Percentiles rank a stretch among this genome's conserved stretches.
Evolutionary conservation across 768 basidiomycete genomes (phyloP).

Genomic region (Mycena albidolilacea): DNA sequence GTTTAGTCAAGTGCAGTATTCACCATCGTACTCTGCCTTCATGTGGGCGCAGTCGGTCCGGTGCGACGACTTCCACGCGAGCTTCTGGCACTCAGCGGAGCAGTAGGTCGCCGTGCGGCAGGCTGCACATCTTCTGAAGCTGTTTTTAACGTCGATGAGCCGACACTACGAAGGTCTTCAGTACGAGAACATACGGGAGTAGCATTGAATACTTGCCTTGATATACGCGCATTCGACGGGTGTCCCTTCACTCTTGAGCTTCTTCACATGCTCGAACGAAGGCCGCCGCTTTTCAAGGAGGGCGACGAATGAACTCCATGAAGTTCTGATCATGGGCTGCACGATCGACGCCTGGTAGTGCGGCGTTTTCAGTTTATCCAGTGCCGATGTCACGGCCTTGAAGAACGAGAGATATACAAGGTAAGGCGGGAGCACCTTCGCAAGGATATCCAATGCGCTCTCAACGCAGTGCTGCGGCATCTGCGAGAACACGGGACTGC

Average conservation of each 20-base stretch:
- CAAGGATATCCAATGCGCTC: slow-evolving; percentile 46
- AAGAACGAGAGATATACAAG: slow-evolving; percentile 56
- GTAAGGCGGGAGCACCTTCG: slow-evolving; percentile 50
- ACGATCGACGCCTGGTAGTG: slow-evolving; percentile 37
- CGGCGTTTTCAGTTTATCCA: slow-evolving; percentile 43
- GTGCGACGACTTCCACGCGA: slow-evolving; percentile 55
- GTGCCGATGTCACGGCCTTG: slow-evolving; percentile 45
- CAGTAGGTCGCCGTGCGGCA: slow-evolving; percentile 54
- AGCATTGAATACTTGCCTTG: slow-evolving; percentile 40
- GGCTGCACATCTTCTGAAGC: slow-evolving; percentile 50
- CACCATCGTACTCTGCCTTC: slow-evolving; percentile 51
- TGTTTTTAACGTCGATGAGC: slow-evolving; percentile 49
- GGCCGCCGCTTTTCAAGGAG: background rate
- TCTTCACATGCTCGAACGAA: background rate
- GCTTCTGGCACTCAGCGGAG: slow-evolving; percentile 54
- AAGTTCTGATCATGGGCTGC: slow-evolving; percentile 44
- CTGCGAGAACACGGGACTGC: slow-evolving; percentile 46
- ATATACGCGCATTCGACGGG: slow-evolving; percentile 52
- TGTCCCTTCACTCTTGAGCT: slow-evolving; percentile 44
- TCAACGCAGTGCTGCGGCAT: slow-evolving; percentile 45
- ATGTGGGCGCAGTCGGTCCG: slow-evolving; percentile 51
- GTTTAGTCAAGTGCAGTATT: background rate
- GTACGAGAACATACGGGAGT: background rate
- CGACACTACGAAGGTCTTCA: slow-evolving; percentile 45
- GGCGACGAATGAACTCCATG: slow-evolving; percentile 41